Evolutionary conservation across 2,329 filamentous ascomycete genomes (phyloP), one percentile per base, ranked within the genome.

Genomic region (Penicillium crustosum): DNA sequence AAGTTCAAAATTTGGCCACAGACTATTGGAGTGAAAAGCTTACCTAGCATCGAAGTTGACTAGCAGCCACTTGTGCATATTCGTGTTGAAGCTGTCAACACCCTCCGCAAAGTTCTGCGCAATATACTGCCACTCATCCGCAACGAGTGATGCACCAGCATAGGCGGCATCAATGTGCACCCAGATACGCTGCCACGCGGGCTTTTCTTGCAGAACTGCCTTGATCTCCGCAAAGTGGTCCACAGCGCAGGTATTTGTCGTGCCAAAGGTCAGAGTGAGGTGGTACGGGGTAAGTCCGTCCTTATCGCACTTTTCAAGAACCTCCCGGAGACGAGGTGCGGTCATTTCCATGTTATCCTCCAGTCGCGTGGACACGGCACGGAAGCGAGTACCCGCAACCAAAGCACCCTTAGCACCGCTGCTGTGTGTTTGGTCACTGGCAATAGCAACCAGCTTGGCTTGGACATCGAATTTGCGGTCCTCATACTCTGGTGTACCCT

Each of bases 51-150:
- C 93, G 69, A 97, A 97, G 76, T 96, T 96, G 57, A 91, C 92
- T 19, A 97, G 86, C 48, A 97, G 82, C 93, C 93, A 97, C 79
- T 97, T 97, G 82, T 97, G 93, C 84, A 96, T 89, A 80, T 97
- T 97, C 79, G 93, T 86, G 76, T 96, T 88, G 82, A 96, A 96
- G 63, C 88, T 92, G 79, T 96, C 90, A 71, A 96, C 92, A 23
- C 81, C 77, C 1, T 81, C 77, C 0, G 70, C 70, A 50, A 93
- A 82, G 9, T 85, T 77, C 23, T 79, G 70, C 1, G 87, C 81
- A 49, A 91, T 81, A 64, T 88, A 82, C 62, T 91, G 89, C 75
- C 90, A 89, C 73, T 96, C 91, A 3, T 91, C 89, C 23, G 89
- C 87, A 4, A 96, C 79, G 4, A 97, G 84, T 0, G 93, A 90